These are phyloP conservation scores for Candida ortonii DNA, from an alignment of 805 yeast genomes.

Conservation along the genomic window DNA sequence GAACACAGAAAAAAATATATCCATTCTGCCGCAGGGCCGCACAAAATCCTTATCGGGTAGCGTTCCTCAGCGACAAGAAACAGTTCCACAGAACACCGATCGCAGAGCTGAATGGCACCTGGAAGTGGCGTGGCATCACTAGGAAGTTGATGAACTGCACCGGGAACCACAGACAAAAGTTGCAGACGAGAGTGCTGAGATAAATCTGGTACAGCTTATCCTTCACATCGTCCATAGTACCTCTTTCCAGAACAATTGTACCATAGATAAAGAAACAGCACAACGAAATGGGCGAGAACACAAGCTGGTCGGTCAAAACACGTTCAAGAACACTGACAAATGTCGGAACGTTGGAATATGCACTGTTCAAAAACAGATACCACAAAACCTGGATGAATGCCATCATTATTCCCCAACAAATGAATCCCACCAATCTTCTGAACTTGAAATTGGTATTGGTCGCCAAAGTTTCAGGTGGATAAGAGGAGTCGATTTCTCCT, in stretches of 20 bases:
- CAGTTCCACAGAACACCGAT: conserved; percentile 94
- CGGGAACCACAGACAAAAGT: conserved; percentile 77
- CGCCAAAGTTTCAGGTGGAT: conserved; percentile 1
- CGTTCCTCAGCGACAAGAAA: conserved; percentile 77
- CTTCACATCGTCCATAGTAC: conserved; percentile 60
- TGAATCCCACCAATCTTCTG: conserved; percentile 71
- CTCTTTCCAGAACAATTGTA: conserved; percentile 74
- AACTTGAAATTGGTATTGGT: conserved; percentile 47
- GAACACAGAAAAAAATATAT: background rate
- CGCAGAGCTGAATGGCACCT: conserved; percentile 86
- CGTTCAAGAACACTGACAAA: conserved; percentile 80
- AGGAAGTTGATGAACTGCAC: conserved; percentile 76
- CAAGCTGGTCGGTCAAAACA: conserved; percentile 84
- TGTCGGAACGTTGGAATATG: conserved; percentile 79
- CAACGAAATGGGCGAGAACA: conserved; percentile 84
- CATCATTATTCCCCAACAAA: conserved; percentile 82
- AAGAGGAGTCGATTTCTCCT: conserved; percentile 5
- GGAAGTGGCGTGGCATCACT: conserved; percentile 65
- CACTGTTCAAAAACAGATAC: conserved; percentile 77
- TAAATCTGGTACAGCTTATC: conserved; percentile 65
- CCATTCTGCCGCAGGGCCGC: conserved; percentile 11
- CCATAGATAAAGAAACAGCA: conserved; percentile 81
- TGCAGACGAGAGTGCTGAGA: conserved; percentile 62
- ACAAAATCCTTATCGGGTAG: conserved; percentile 27
- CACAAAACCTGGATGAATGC: conserved; percentile 85